These are phyloP conservation scores for Populus hybrid DNA, from an alignment of 441 rosid genomes.

Conservation along the genomic window DNA sequence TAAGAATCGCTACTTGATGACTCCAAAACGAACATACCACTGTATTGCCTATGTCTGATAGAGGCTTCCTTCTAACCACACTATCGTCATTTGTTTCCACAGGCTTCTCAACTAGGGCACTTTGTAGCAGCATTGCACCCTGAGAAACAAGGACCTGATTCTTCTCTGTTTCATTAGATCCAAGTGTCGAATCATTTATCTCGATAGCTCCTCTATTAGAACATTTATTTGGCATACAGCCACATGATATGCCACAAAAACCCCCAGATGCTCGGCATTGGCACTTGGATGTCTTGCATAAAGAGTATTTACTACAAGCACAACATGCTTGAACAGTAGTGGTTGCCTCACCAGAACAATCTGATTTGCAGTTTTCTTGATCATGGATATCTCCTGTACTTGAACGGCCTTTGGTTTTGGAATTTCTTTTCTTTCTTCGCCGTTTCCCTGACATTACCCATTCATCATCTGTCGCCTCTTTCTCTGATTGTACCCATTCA, in stretches of 20 bases:
- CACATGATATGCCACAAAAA: constrained; percentile 62
- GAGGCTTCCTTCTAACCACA: constrained; percentile 62
- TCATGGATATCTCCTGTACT: constrained; percentile 28
- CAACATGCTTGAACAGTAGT: constrained; percentile 47
- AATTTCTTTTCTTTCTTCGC: constrained; percentile 36
- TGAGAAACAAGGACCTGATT: constrained; percentile 57
- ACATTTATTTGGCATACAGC: constrained; percentile 62
- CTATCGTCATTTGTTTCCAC: constrained; percentile 38
- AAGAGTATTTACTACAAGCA: constrained; percentile 59
- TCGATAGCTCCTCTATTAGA: constrained; percentile 50
- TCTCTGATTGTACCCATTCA: constrained; percentile 56
- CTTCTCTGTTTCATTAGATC: constrained; percentile 36
- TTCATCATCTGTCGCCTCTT: constrained; percentile 45
- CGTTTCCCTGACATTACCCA: constrained; percentile 32
- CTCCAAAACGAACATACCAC: constrained; percentile 40
- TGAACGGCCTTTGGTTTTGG: constrained; percentile 39
- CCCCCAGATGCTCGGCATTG: constrained; percentile 69
- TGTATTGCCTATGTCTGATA: constrained; percentile 88
- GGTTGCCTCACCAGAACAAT: constrained; percentile 34
- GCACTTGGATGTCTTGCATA: constrained; percentile 81
- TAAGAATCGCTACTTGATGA: neutral
- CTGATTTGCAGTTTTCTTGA: constrained; percentile 23
- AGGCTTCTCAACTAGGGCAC: constrained; percentile 55
- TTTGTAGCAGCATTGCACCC: constrained; percentile 77
- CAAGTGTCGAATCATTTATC: constrained; percentile 31